These are phyloP conservation scores for Metschnikowia reukaufii DNA, from an alignment of 805 yeast genomes.

Conservation along the genomic window DNA sequence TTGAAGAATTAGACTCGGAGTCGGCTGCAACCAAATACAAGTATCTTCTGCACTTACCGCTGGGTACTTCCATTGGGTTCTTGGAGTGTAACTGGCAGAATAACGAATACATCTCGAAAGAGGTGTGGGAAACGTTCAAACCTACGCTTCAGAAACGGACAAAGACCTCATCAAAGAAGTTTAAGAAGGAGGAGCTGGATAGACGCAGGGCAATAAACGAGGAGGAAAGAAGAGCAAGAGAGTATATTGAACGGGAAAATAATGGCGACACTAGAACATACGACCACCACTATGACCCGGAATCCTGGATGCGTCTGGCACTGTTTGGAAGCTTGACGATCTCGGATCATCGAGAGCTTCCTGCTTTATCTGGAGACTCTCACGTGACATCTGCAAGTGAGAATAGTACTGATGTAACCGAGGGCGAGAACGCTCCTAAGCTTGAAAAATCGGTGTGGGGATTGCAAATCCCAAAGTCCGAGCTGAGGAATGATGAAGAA, in stretches of 20 bases:
- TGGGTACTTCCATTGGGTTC: slow-evolving; percentile 80
- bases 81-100: slow-evolving; percentile 80
- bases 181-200: slow-evolving; percentile 60
- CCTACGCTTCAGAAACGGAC: slow-evolving; percentile 60
- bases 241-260: slow-evolving; percentile 63
- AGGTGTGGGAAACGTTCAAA: slow-evolving; percentile 46
- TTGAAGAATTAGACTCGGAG: slow-evolving; percentile 63
- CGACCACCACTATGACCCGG: slow-evolving; percentile 17
- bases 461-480: slow-evolving; percentile 51
- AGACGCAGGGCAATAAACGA: slow-evolving; percentile 54
- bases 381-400: slow-evolving; percentile 4
- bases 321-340: slow-evolving; percentile 36
- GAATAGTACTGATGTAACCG: slow-evolving; percentile 10
- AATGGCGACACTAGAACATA: slow-evolving; percentile 24
- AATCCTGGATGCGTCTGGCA: slow-evolving; percentile 20
- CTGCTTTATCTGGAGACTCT: slow-evolving; percentile 25
- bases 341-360: slow-evolving; percentile 39
- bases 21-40: slow-evolving; percentile 61
- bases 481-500: slow-evolving; percentile 33
- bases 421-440: slow-evolving; percentile 7
- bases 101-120: slow-evolving; percentile 32
- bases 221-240: slow-evolving; percentile 56
- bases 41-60: slow-evolving; percentile 77
- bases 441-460: slow-evolving; percentile 67
- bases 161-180: slow-evolving; percentile 47